Base-by-base conservation (phyloP, 2,329 filamentous ascomycete genomes). In the Curvularia lunata region DNA sequence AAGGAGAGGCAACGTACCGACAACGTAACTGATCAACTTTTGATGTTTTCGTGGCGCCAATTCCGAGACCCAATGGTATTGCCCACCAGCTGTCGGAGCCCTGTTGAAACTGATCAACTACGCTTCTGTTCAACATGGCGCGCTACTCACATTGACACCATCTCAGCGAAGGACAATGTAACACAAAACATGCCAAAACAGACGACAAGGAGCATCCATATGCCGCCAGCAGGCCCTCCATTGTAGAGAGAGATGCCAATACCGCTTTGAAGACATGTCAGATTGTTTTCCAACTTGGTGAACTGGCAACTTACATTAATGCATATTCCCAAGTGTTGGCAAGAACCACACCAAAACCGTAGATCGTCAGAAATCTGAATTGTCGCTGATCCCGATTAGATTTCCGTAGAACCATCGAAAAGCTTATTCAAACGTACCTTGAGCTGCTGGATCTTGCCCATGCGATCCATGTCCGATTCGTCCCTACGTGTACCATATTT, bases 21-120 rank as follows among this genome's bases (percentile, higher is more conserved):
- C 59, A 7, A 64, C 47, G 32, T 68, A 68, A 13, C 75, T 78
- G 12, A 79, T 61, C 28, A 77, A 70, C 52, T 75, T 77, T 55
- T 79, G 77, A 7, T 66, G 62, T 5, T 62, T 64, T 6, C 49
- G 60, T 0, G 78, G 78, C 6, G 77, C 76, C 19, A 79, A 69
- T 53, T 79, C 75, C 9, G 54, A 59, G 12, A 68, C 61, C 66
- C 66, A 69, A 40, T 66, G 63, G 19, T 66, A 66, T 19, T 65
- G 62, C 9, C 62, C 62, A 16, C 64, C 64, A 16, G 62, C 58
- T 16, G 57, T 65, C n/a, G 65, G 64, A 0, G 63, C 63, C 64
- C 54, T 57, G 0, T 2, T 1, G 37, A 38, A 9, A 2, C 48
- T 9, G 6, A 16, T 37, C 7, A 45, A 21, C 27, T 5, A 13